These are phyloP conservation scores for Colletotrichum euphorbiae DNA, from an alignment of 2,329 filamentous ascomycete genomes.

Conservation along the genomic window DNA sequence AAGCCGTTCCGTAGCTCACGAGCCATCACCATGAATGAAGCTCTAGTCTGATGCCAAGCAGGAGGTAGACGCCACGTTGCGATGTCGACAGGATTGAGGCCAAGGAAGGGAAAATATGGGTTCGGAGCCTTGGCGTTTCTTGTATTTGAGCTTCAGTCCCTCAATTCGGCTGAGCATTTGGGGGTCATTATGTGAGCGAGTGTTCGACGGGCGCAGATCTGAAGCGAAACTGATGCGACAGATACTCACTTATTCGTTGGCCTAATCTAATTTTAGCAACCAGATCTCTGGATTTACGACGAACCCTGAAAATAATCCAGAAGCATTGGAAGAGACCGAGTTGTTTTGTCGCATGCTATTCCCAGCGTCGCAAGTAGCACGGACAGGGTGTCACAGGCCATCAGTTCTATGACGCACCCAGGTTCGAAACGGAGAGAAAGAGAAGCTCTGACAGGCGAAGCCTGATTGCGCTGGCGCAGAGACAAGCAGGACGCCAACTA, in stretches of 20 bases:
- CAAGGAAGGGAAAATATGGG: conserved; percentile 12
- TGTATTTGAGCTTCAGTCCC: conserved; percentile 25
- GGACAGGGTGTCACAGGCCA: conserved; percentile 31
- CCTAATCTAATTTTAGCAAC: conserved; percentile 23
- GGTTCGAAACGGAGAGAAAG: conserved; percentile 4
- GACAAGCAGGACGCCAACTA: not conserved
- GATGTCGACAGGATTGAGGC: not conserved
- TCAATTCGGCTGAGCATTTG: not conserved
- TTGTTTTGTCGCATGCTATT: conserved; percentile 32
- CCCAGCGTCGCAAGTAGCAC: conserved; percentile 28
- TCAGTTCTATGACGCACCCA: conserved; percentile 9
- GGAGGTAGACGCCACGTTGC: conserved; percentile 8
- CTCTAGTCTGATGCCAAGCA: conserved; percentile 26
- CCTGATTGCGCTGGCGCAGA: not conserved
- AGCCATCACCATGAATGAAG: conserved; percentile 6
- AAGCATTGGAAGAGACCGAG: conserved; percentile 21
- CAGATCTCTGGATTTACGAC: not conserved
- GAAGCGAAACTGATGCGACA: conserved; percentile 5
- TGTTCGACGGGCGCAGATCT: not conserved
- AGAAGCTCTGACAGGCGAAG: not conserved
- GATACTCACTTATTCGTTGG: conserved; percentile 1
- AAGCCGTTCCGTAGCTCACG: not conserved
- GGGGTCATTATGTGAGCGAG: not conserved
- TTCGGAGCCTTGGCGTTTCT: conserved; percentile 34
- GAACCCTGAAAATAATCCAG: conserved; percentile 21